Base-by-base conservation (phyloP, 352 stramenopile species). In the Globisporangium camurandrum region DNA sequence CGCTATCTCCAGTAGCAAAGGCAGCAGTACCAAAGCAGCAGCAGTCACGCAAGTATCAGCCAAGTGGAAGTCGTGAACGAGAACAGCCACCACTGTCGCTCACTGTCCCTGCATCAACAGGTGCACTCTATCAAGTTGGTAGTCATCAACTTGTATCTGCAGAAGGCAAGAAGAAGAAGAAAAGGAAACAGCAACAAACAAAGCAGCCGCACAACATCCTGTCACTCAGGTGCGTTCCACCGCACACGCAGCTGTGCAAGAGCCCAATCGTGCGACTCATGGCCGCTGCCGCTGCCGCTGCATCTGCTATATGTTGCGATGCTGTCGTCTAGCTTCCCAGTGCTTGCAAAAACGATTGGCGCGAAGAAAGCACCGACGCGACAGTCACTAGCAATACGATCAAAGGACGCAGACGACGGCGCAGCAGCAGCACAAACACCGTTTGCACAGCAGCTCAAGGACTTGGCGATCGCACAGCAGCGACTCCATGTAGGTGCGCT, bases 221-320 rank as follows among this genome's bases (percentile, higher is more conserved):
- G 8, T 67, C 62, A 2, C 49, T 75, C 10, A 66, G 64, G 64
- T 73, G 36, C n/a, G 55, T 43, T 31, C 10, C 7, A 22, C 8
- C 30, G 16, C 20, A 4, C 14, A 43, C n/a, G 17, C 14, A 4
- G 33, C 11, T 30, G 9, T 14, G 12, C 22, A 1, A 3, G n/a
- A 16, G 19, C n/a, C 11, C 33, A 38, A 9, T 11, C n/a, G 8
- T 34, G 30, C 4, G 16, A 40, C 36, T 22, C 4, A 45, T 26
- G 23, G 22, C 41, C 23, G 41, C 20, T n/a, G 16, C 26, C 19
- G 30, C 36, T 40, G 14, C 11, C 22, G 10, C 22, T 17, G 19
- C 8, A 12, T 26, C 2, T 30, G 4, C 16, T 39, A n/a, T 28
- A 8, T 16, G 27, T 24, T 22, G 45, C n/a, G n/a, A n/a, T n/a